A percentile compares a stretch with the other conserved stretches of the same genome.
These are phyloP conservation scores for Angophora floribunda DNA, from an alignment of 345 rosid species.

Conservation along the genomic window DNA sequence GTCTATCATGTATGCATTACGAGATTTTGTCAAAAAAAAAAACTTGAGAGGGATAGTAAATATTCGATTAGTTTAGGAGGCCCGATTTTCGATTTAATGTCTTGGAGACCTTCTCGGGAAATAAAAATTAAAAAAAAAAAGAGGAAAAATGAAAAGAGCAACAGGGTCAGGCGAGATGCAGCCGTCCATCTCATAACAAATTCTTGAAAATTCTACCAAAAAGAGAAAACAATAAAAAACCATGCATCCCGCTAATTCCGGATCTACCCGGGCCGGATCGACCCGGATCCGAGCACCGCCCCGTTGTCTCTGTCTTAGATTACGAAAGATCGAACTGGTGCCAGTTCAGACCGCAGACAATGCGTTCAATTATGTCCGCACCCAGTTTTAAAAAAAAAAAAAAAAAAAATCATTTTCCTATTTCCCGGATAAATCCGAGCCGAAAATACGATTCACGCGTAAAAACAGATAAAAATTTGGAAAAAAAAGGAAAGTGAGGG, in stretches of 20 bases:
- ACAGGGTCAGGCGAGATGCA: neutral
- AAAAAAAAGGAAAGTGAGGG: neutral
- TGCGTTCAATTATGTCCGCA: neutral
- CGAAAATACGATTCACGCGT: neutral
- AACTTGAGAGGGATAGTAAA: neutral
- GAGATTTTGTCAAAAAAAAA: neutral
- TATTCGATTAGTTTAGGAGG: neutral
- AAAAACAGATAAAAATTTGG: neutral
- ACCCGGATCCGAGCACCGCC: neutral
- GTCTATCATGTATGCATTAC: fast-evolving
- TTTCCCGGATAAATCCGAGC: neutral
- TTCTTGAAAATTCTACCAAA: neutral
- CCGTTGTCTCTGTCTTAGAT: neutral
- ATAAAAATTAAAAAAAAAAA: neutral
- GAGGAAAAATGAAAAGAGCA: neutral
- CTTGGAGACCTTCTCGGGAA: neutral
- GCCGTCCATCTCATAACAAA: neutral
- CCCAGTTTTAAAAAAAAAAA: too few species aligned
- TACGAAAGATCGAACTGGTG: neutral
- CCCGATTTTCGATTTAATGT: neutral
- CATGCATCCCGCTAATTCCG: too few species aligned
- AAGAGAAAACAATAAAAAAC: neutral
- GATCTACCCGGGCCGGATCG: neutral
- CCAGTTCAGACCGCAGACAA: neutral
- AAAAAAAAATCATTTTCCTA: neutral